These are phyloP conservation scores for Ceratobasidium papillatum DNA, from an alignment of 1,284 basidiomycete species.

Conservation along the genomic window DNA sequence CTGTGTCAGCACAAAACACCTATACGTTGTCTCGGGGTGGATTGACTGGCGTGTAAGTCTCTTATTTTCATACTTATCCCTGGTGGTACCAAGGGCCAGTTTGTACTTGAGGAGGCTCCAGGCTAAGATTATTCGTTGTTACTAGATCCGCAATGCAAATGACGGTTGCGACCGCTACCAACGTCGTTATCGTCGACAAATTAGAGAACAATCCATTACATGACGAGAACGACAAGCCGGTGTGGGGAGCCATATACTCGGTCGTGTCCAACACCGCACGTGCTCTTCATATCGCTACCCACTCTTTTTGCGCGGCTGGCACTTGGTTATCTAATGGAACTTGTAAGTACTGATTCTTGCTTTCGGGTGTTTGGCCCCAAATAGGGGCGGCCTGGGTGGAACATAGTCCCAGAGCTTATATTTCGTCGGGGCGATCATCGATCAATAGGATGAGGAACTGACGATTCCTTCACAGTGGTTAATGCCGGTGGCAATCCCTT, in stretches of 20 bases:
- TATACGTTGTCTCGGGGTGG: no score
- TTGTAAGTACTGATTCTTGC: neutral
- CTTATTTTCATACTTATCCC: no score
- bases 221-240: slow-evolving; percentile 54
- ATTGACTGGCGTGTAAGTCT: no score
- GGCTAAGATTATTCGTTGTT: no score
- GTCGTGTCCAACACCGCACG: slow-evolving; percentile 67
- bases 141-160: no score
- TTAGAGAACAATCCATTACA: slow-evolving; percentile 85
- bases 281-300: slow-evolving; percentile 73
- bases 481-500: neutral
- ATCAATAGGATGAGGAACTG: no score
- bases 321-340: slow-evolving; percentile 79
- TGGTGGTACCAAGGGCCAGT: no score
- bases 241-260: slow-evolving; percentile 80
- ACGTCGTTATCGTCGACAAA: slow-evolving; percentile 82
- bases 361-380: neutral
- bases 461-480: neutral
- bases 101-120: no score
- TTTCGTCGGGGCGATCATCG: no score
- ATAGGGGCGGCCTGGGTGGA: neutral
- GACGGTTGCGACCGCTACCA: slow-evolving; percentile 69
- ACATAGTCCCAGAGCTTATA: neutral
- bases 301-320: slow-evolving; percentile 90
- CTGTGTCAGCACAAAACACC: no score